Conservation (phyloP, 2,329 filamentous ascomycete species). For the Sclerotinia nivalis region DNA sequence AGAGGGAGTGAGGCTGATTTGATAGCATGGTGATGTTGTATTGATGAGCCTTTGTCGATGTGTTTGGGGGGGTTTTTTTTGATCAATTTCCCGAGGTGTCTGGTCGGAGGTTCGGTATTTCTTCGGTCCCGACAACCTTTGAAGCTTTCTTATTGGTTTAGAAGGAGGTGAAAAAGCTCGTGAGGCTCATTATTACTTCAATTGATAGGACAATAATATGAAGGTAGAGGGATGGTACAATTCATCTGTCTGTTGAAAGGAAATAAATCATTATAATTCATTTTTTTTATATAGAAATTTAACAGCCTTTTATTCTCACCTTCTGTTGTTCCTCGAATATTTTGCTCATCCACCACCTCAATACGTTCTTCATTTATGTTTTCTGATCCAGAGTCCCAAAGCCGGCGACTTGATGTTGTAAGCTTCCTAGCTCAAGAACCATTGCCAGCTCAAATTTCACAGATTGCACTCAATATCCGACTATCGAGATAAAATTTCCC, state of each 20-base stretch:
- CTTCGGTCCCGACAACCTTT: conserved; percentile 3
- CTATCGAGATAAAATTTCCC: background rate
- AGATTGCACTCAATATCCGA: background rate
- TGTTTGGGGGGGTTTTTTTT: background rate
- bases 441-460: background rate
- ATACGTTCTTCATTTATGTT: background rate
- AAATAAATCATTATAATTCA: no score
- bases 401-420: background rate
- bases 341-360: background rate
- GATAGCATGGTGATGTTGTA: background rate
- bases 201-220: background rate
- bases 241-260: background rate
- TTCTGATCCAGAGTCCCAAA: background rate
- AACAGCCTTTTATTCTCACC: background rate
- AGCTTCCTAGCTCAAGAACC: conserved; percentile 2
- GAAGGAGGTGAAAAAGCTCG: background rate
- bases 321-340: background rate
- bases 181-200: background rate
- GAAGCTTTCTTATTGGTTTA: background rate
- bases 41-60: background rate
- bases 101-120: conserved; percentile 1
- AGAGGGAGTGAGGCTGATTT: background rate
- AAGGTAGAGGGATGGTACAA: background rate
- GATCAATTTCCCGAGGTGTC: conserved; percentile 1
- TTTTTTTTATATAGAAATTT: no score